Evolutionary conservation across 23 red algal genomes (phyloP).

Genomic region (Gracilaria caudata): DNA sequence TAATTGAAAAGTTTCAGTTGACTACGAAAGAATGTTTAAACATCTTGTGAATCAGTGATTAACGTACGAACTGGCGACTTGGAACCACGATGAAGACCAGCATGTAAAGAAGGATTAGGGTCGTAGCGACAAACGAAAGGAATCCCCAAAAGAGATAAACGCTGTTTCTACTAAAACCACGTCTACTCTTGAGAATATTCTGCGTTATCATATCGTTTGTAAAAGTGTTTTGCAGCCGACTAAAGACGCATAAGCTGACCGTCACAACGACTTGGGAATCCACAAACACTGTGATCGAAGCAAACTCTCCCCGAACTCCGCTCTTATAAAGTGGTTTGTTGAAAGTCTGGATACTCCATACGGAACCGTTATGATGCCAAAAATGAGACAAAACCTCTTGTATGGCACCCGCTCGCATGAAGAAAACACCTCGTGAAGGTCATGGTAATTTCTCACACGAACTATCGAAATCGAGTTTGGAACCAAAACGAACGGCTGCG

Average conservation of each 20-base stretch:
- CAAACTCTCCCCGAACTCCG: not conserved
- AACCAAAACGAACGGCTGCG: not conserved
- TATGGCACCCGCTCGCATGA: not conserved
- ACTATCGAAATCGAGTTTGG: not conserved
- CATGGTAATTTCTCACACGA: not conserved
- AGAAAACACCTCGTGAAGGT: not conserved
- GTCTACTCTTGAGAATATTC: slow-evolving; percentile 9
- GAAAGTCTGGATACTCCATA: not conserved
- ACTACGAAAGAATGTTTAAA: not conserved
- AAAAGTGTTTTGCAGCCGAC: not conserved
- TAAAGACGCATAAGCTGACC: not conserved
- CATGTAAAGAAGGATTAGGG: not conserved
- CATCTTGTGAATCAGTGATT: too few species aligned
- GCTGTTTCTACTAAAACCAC: not conserved
- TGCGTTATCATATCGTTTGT: not conserved
- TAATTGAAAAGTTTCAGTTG: not conserved
- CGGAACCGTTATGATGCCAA: not conserved
- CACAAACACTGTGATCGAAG: not conserved
- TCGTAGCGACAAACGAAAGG: not conserved
- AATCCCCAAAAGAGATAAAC: slow-evolving; percentile 15
- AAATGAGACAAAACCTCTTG: not conserved
- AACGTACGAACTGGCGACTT: slow-evolving; percentile 16
- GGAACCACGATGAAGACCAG: not conserved
- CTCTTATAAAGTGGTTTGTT: not conserved
- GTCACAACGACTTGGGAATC: not conserved